These are phyloP conservation scores for Cerrena zonata DNA, from an alignment of 1,284 basidiomycete species.

Conservation along the genomic window DNA sequence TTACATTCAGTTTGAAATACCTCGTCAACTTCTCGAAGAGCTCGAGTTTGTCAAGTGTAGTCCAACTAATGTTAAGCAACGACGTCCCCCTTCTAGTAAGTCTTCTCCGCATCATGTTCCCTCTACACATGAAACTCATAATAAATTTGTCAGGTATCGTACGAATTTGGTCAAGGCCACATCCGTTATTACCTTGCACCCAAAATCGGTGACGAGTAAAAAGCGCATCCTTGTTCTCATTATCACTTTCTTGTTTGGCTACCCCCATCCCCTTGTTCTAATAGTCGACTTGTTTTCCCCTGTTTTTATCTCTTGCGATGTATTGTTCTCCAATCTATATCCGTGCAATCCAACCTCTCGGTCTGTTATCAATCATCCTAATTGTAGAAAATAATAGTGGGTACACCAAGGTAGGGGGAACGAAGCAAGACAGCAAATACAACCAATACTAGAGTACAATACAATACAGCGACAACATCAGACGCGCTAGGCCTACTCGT, in stretches of 20 bases:
- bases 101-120: slow-evolving; percentile 14
- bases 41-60: slow-evolving; percentile 66
- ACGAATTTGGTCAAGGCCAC: slow-evolving; percentile 77
- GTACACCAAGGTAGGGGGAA: background rate
- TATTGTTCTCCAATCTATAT: background rate
- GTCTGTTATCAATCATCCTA: too few relatives aligned
- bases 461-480: background rate
- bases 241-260: background rate
- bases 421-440: background rate
- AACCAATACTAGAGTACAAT: background rate
- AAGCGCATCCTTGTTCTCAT: background rate
- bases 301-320: background rate
- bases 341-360: too few relatives aligned
- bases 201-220: slow-evolving; percentile 74
- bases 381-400: background rate
- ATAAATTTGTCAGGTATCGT: slow-evolving; percentile 58
- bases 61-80: slow-evolving; percentile 83
- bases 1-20: slow-evolving; percentile 97
- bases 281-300: background rate
- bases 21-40: slow-evolving; percentile 96
- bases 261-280: background rate
- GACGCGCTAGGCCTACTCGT: background rate
- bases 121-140: background rate
- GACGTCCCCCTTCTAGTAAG: slow-evolving; percentile 84
- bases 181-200: slow-evolving; percentile 86